Conservation (phyloP, 2,329 filamentous ascomycete genomes). For the Cephalotrichum gorgonifer region DNA sequence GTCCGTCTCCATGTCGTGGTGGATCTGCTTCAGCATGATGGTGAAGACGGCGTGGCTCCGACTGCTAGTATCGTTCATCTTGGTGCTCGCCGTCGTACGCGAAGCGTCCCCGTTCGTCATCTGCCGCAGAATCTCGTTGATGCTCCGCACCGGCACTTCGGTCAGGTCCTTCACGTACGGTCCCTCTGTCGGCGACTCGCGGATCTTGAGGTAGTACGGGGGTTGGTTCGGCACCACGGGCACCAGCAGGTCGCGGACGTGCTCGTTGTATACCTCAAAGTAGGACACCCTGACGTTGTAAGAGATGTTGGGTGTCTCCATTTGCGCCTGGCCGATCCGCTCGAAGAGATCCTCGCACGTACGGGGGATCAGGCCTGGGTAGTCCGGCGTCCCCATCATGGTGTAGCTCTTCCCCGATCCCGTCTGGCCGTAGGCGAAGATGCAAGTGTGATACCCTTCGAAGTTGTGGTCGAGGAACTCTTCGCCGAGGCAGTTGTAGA, state of each 20-base stretch:
- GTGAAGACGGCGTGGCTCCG: constrained; percentile 97
- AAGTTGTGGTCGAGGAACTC: constrained; percentile 99
- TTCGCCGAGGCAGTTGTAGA: constrained; percentile 89
- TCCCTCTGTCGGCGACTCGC: constrained; percentile 87
- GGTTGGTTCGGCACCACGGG: constrained; percentile 59
- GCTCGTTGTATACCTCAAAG: constrained; percentile 99
- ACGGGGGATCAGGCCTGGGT: constrained; percentile 84
- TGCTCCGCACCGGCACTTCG: constrained; percentile 81
- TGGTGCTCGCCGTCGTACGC: constrained; percentile 83
- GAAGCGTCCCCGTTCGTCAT: constrained; percentile 87
- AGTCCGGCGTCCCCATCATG: constrained; percentile 83
- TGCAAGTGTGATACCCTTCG: constrained; percentile 97
- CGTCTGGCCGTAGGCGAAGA: constrained; percentile 97
- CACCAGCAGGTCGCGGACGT: constrained; percentile 86
- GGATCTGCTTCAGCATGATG: constrained; percentile 95
- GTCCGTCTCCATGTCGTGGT: constrained; percentile 94
- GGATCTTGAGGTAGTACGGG: constrained; percentile 91
- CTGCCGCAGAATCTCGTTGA: constrained; percentile 75
- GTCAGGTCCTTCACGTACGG: constrained; percentile 96
- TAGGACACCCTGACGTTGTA: constrained; percentile 98
- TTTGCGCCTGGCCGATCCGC: constrained; percentile 67
- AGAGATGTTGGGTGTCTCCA: constrained; percentile 81
- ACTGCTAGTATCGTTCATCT: constrained; percentile 98
- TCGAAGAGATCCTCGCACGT: constrained; percentile 96
- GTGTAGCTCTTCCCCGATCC: constrained; percentile 97